Evolutionary conservation across 371 early-diverging fungal genomes (phyloP).

Genomic region (Basidiobolus meristosporus): DNA sequence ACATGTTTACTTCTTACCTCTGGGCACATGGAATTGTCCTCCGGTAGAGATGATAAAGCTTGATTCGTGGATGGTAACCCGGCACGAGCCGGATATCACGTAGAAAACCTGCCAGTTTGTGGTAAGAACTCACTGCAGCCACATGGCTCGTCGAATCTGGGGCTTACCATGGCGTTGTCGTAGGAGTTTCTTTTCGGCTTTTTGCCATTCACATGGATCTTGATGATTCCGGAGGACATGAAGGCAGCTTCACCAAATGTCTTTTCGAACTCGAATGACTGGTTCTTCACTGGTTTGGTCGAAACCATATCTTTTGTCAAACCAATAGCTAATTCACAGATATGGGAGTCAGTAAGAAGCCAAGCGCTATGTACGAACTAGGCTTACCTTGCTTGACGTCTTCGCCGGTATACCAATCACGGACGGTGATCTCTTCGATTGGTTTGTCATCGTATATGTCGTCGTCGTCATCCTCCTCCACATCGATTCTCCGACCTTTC

Average conservation of each 20-base stretch:
- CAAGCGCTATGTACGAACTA: not conserved
- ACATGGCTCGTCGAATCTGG: not conserved
- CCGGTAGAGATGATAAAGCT: constrained; percentile 10
- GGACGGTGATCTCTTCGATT: constrained; percentile 6
- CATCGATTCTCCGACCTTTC: too few relatives aligned
- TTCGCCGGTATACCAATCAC: constrained; percentile 7
- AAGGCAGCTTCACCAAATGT: constrained; percentile 16
- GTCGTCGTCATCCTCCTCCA: too few relatives aligned
- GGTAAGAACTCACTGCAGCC: too few relatives aligned
- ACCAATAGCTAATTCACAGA: too few relatives aligned
- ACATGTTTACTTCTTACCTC: constrained; percentile 12
- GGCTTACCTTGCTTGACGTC: constrained; percentile 9
- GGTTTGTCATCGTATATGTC: not conserved
- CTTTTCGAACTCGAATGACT: constrained; percentile 14
- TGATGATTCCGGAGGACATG: constrained; percentile 14
- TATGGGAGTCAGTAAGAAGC: too few relatives aligned
- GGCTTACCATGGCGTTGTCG: constrained; percentile 13
- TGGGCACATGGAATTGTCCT: constrained; percentile 16
- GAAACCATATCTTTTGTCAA: not conserved
- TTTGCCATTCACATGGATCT: constrained; percentile 10
- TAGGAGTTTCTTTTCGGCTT: constrained; percentile 17
- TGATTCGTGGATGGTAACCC: constrained; percentile 11
- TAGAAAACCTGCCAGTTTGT: constrained; percentile 16
- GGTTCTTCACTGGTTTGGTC: constrained; percentile 6
- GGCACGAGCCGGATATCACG: constrained; percentile 12